A percentile compares a stretch with the other conserved stretches of the same genome.
Conservation (phyloP, 2,329 filamentous ascomycete genomes). For the Aspergillus quadricinctus region DNA sequence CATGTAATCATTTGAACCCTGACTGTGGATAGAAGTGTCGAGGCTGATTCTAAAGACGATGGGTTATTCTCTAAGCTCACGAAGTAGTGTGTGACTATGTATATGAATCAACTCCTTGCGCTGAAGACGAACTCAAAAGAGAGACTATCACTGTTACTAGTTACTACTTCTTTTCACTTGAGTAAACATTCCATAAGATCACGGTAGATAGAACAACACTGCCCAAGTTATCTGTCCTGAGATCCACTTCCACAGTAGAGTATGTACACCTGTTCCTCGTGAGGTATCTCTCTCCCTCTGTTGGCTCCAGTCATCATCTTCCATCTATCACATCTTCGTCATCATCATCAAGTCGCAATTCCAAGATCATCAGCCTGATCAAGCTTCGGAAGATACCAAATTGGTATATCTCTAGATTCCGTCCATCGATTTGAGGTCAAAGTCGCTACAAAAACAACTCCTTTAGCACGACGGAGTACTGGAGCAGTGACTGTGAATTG, state of each 20-base stretch:
- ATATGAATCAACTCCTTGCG: neutral
- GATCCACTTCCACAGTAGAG: neutral
- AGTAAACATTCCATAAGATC: neutral
- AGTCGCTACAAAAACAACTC: neutral
- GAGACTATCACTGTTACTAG: neutral
- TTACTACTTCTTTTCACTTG: neutral
- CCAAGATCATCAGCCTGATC: neutral
- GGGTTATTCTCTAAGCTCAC: neutral
- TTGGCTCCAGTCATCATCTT: constrained; percentile 3
- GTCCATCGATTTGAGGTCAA: neutral
- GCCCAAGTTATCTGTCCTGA: neutral
- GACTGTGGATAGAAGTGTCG: neutral
- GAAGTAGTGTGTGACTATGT: too few relatives aligned
- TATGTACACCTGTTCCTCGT: constrained; percentile 45
- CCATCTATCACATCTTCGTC: neutral
- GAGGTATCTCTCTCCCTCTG: neutral
- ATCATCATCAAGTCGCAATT: neutral
- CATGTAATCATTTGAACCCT: neutral
- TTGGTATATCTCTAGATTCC: neutral
- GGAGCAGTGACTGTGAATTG: neutral
- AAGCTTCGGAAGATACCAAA: neutral
- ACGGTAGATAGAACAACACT: neutral
- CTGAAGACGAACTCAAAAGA: neutral
- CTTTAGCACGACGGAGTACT: neutral
- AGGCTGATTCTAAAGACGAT: neutral